These are phyloP conservation scores for Cercospora canescens DNA, from an alignment of 2,329 filamentous ascomycete species.

Conservation along the genomic window DNA sequence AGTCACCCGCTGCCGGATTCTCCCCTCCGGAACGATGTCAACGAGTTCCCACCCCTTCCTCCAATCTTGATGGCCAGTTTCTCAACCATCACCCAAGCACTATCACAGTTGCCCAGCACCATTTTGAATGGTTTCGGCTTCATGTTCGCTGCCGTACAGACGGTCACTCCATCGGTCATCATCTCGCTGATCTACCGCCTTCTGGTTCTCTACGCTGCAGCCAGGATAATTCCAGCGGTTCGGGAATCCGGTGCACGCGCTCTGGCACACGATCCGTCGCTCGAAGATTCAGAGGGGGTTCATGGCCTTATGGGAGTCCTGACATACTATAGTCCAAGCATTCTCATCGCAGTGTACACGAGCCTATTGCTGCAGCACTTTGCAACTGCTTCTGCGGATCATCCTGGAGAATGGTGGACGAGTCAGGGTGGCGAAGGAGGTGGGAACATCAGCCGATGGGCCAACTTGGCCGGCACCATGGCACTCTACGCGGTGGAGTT, in stretches of 20 bases:
- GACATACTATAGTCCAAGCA: conserved; percentile 92
- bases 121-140: conserved; percentile 83
- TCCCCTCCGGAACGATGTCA: conserved; percentile 54
- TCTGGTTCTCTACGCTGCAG: conserved; percentile 92
- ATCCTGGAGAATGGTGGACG: conserved; percentile 73
- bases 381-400: conserved; percentile 64
- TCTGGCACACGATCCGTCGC: conserved; percentile 77
- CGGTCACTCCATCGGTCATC: conserved; percentile 92
- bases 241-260: conserved; percentile 81
- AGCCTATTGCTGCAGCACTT: conserved; percentile 96
- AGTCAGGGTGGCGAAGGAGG: conserved; percentile 78
- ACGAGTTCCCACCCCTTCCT: conserved; percentile 94
- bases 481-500: conserved; percentile 86
- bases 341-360: conserved; percentile 94
- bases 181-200: conserved; percentile 93
- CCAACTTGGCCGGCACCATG: conserved; percentile 89
- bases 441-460: conserved; percentile 89
- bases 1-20: conserved; percentile 54
- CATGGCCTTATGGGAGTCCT: conserved; percentile 78
- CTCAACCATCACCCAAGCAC: conserved; percentile 80
- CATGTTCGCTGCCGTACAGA: conserved; percentile 87
- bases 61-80: conserved; percentile 99
- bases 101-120: conserved; percentile 79
- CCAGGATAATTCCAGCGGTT: conserved; percentile 91
- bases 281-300: conserved; percentile 71